Evolutionary conservation across 306 rosid species (phyloP), one percentile per base, ranked within the genome.

Genomic region (Cucurbita moschata): DNA sequence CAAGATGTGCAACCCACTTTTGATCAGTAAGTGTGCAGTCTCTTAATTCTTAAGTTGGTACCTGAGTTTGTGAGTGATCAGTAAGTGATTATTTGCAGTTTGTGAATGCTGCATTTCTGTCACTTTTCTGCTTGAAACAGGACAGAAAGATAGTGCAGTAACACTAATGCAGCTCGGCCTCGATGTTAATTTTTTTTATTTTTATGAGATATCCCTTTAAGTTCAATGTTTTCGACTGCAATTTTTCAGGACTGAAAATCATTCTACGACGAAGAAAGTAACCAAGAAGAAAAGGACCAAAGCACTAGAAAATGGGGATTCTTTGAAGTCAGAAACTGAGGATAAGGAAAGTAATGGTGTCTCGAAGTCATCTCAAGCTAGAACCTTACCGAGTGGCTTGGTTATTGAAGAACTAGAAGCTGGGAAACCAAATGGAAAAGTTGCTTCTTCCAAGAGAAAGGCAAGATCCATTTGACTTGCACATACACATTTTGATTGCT

Each of bases 361-460:
- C 61, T 76, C 75, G 10, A 76, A 75, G 56, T 40, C 85, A 66
- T 83, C 86, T 78, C 80, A 83, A 75, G 85, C 81, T 76, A 79
- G 66, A 74, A 77, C 83, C 50, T 83, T 87, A 42, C 77, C 87
- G 37, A 85, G 78, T 57, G 96, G 96, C 64, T 63, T 92, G 40
- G 76, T 75, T 53, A 71, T 90, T 76, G 85, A 88, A 65, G 92
- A 83, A 82, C 75, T 90, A 61, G 89, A 81, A 82, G 65, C 63
- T n/a, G 98, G 93, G 54, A 71, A 56, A 79, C 79, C 82, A 39
- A 83, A 86, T 71, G 85, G 96, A 67, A 90, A 86, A 85, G 67
- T 87, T 72, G 97, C 97, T 43, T 77, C 80, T 51, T 76, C 75
- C 0, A 91, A 93, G 71, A 93, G 78, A 83, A 93, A 82, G 93